phyloP scores from a whole-genome alignment of 441 rosid genomes.

The Erysimum cheiri region DNA sequence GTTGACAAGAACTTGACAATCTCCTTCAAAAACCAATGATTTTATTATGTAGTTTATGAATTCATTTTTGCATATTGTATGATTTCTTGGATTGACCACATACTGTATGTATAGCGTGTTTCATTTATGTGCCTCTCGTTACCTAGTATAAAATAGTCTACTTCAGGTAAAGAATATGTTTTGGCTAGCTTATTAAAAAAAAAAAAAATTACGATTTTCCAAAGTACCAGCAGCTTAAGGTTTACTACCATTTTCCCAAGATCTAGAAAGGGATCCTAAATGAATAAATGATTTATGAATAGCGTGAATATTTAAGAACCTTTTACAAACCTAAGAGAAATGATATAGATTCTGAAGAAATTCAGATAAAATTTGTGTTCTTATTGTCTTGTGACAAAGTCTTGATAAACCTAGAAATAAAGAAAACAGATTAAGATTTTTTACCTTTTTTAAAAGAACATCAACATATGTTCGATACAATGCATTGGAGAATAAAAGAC shows the following conservation, averaged over 20 bases:
- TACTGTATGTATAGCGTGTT: too few species aligned
- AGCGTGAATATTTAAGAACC: background rate
- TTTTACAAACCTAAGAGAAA: background rate
- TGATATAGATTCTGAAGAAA: background rate
- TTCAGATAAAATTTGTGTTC: background rate
- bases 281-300: background rate
- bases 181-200: background rate
- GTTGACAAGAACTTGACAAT: too few species aligned
- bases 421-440: conserved; percentile 9
- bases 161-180: background rate
- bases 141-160: background rate
- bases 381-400: conserved; percentile 3
- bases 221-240: background rate
- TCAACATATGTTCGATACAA: conserved; percentile 35
- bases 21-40: too few species aligned
- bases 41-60: conserved; percentile 3
- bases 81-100: conserved; percentile 43
- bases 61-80: conserved; percentile 8
- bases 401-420: conserved; percentile 5
- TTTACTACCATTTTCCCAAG: background rate
- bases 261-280: background rate
- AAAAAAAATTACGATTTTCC: background rate
- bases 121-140: conserved; percentile 13
- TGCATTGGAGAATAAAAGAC: conserved; percentile 35
- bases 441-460: too few species aligned